Conservation (phyloP, 2,329 filamentous ascomycete genomes). For the Moelleriella libera region DNA sequence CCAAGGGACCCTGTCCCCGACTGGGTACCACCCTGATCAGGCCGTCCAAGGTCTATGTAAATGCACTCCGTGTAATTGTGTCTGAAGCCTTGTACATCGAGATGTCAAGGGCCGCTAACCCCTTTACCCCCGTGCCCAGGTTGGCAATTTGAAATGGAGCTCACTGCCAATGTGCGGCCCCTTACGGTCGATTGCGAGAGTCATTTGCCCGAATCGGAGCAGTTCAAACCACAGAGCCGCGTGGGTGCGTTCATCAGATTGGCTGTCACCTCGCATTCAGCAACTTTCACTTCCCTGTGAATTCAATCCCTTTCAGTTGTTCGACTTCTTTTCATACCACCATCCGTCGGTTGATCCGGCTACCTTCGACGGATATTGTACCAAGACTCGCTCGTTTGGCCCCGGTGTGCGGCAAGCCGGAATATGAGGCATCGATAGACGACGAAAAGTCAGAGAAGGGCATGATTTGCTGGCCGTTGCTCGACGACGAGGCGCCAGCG, state of each 20-base stretch:
- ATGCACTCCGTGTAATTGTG: not conserved
- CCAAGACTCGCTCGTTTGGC: no score
- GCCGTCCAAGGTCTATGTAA: not conserved
- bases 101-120: no score
- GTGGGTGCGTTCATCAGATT: not conserved
- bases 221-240: not conserved
- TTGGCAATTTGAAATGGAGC: not conserved
- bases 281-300: no score
- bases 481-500: not conserved
- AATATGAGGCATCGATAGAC: no score
- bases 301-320: no score
- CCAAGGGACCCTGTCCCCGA: not conserved
- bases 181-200: not conserved
- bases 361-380: no score
- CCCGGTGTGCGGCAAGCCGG: no score
- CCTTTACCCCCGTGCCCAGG: no score
- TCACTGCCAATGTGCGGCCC: not conserved
- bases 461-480: conserved; percentile 1
- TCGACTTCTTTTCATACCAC: no score
- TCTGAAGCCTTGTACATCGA: no score
- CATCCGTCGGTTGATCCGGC: no score
- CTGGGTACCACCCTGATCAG: not conserved
- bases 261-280: not conserved
- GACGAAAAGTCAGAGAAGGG: not conserved
- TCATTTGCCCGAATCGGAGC: not conserved